Conservation (phyloP, 805 yeast genomes). For the Tetrapisispora fleetii region DNA sequence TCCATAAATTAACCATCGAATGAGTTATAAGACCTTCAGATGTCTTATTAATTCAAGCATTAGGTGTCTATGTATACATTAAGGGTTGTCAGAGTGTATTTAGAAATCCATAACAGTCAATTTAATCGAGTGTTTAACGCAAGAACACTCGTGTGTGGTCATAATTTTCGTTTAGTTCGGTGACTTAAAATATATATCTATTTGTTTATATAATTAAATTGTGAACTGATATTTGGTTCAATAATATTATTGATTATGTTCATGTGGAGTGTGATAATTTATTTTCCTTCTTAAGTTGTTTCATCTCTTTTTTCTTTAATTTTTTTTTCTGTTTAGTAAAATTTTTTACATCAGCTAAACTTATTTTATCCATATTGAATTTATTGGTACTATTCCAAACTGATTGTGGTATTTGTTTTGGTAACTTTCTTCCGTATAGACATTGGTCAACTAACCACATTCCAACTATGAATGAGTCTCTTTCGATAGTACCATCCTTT, state of each 20-base stretch:
- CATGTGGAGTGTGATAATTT: constrained; percentile 4
- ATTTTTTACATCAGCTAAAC: constrained; percentile 5
- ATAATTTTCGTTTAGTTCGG: too few relatives aligned
- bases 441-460: constrained; percentile 97
- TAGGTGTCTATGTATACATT: too few relatives aligned
- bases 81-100: too few relatives aligned
- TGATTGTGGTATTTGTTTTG: constrained; percentile 49
- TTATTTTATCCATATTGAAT: constrained; percentile 8
- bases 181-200: too few relatives aligned
- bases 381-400: constrained; percentile 67
- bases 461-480: constrained; percentile 80
- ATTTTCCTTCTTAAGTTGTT: constrained; percentile 15
- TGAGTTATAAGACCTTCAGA: too few relatives aligned
- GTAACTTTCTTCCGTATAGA: constrained; percentile 83
- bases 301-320: constrained; percentile 7
- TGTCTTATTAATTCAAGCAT: too few relatives aligned
- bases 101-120: too few relatives aligned
- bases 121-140: too few relatives aligned
- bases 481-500: constrained; percentile 62
- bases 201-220: too few relatives aligned
- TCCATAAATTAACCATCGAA: too few relatives aligned
- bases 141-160: too few relatives aligned
- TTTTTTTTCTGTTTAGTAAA: constrained; percentile 15
- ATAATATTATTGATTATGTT: not conserved
- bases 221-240: not conserved